A percentile compares a stretch with the other conserved stretches of the same genome.
Conservation (phyloP, 495 filamentous ascomycete genomes). For the Penicillium diatomitis region DNA sequence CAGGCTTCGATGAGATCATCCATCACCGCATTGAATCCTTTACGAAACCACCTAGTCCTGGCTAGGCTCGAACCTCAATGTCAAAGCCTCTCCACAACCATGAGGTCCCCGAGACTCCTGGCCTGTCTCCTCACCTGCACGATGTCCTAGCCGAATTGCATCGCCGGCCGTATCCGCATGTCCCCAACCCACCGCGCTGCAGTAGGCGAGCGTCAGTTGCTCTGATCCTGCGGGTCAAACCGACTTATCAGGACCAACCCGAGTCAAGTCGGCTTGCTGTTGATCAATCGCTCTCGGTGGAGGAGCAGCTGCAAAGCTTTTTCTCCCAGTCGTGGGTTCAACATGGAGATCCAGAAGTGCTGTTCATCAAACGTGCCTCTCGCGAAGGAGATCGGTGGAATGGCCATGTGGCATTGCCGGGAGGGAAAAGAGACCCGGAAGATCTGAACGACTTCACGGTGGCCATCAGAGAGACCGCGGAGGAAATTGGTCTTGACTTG, state of each 20-base stretch:
- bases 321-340: conserved; percentile 64
- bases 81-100: neutral
- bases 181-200: conserved; percentile 52
- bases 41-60: neutral
- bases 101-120: neutral
- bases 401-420: conserved; percentile 65
- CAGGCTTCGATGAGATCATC: too few relatives aligned
- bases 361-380: conserved; percentile 71
- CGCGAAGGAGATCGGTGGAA: conserved; percentile 68
- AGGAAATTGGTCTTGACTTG: conserved; percentile 66
- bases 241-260: conserved; percentile 50
- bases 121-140: conserved; percentile 25
- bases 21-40: too few relatives aligned
- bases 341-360: conserved; percentile 62
- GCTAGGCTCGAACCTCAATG: conserved; percentile 1
- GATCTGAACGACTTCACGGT: conserved; percentile 57
- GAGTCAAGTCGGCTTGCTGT: conserved; percentile 9
- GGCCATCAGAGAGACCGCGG: conserved; percentile 59
- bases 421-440: conserved; percentile 60
- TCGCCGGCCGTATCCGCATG: conserved; percentile 49
- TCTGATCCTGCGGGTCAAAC: conserved; percentile 59
- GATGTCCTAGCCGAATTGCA: conserved; percentile 42
- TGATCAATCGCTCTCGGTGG: conserved; percentile 23
- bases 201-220: conserved; percentile 67
- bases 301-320: conserved; percentile 46